Percentiles rank a stretch among this genome's conserved stretches.
These are phyloP conservation scores for Leccinum pellstonianum DNA, from an alignment of 768 basidiomycete genomes.

Conservation along the genomic window DNA sequence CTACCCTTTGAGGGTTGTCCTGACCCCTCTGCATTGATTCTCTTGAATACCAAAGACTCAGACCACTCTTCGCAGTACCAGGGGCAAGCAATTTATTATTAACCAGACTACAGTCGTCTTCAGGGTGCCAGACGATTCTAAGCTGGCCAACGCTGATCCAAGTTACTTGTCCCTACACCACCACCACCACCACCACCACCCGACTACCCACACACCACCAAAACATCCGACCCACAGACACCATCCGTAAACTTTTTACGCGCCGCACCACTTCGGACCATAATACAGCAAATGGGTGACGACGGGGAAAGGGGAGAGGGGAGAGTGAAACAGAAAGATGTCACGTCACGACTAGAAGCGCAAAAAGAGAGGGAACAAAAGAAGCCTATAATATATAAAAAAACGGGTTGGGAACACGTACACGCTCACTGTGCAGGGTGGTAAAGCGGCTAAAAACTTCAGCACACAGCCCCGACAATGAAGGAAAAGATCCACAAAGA, in stretches of 20 bases:
- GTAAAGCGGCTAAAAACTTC: slow-evolving; percentile 13
- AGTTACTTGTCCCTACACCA: slow-evolving; percentile 8
- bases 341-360: slow-evolving; percentile 23
- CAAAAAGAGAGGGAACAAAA: slow-evolving; percentile 10
- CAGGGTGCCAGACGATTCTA: slow-evolving; percentile 9
- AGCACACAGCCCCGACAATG: slow-evolving; percentile 13
- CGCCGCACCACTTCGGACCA: slow-evolving; percentile 19
- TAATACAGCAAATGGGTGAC: slow-evolving; percentile 11
- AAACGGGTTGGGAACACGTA: slow-evolving; percentile 23
- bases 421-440: slow-evolving; percentile 16
- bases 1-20: neutral
- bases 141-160: slow-evolving; percentile 2
- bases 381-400: slow-evolving; percentile 35
- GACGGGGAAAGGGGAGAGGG: neutral
- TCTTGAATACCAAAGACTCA: neutral
- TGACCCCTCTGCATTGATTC: neutral
- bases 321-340: slow-evolving; percentile 9
- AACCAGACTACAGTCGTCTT: slow-evolving; percentile 6
- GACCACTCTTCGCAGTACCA: neutral
- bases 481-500: slow-evolving; percentile 12
- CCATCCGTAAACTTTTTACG: slow-evolving; percentile 15
- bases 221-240: slow-evolving; percentile 15
- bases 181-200: slow-evolving; percentile 2
- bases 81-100: slow-evolving; percentile 9
- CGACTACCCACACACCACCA: slow-evolving; percentile 7